A percentile compares a stretch with the other conserved stretches of the same genome.
These are phyloP conservation scores for Penicillium sp. DNA, from an alignment of 2,329 filamentous ascomycete genomes.

Conservation along the genomic window DNA sequence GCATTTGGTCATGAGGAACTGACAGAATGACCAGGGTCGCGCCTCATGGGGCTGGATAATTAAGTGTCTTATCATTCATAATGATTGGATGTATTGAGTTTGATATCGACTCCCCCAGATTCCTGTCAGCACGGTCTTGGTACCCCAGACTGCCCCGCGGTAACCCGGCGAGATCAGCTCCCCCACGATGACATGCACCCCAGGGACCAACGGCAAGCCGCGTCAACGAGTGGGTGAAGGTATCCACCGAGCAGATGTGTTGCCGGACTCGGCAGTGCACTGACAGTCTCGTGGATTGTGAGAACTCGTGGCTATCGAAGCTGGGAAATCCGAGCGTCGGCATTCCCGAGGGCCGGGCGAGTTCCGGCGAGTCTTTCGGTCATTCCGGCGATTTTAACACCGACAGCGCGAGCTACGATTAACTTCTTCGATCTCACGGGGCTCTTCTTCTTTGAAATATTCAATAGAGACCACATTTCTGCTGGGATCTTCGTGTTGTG, in stretches of 20 bases:
- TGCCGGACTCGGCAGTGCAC: neutral
- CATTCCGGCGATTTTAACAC: constrained; percentile 4
- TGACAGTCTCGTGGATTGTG: neutral
- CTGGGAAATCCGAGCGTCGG: constrained; percentile 21
- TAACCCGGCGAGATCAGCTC: neutral
- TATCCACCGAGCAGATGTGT: constrained; percentile 1
- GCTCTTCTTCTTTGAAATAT: neutral
- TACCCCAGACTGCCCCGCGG: constrained; percentile 16
- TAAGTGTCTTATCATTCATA: neutral
- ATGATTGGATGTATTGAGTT: neutral
- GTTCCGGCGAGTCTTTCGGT: neutral
- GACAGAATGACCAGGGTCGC: neutral
- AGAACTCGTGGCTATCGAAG: neutral
- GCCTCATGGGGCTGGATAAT: too few species aligned
- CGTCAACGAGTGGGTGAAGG: neutral
- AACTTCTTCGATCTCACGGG: neutral
- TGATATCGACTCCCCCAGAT: neutral
- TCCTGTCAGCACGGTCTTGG: neutral
- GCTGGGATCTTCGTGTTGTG: neutral
- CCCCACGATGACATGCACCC: constrained; percentile 13
- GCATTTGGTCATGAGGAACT: neutral
- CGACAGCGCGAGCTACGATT: constrained; percentile 5
- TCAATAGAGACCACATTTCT: neutral
- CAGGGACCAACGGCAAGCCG: neutral
- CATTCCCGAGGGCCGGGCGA: constrained; percentile 17